Conservation (phyloP, 805 yeast genomes). For the Brettanomyces anomalus region DNA sequence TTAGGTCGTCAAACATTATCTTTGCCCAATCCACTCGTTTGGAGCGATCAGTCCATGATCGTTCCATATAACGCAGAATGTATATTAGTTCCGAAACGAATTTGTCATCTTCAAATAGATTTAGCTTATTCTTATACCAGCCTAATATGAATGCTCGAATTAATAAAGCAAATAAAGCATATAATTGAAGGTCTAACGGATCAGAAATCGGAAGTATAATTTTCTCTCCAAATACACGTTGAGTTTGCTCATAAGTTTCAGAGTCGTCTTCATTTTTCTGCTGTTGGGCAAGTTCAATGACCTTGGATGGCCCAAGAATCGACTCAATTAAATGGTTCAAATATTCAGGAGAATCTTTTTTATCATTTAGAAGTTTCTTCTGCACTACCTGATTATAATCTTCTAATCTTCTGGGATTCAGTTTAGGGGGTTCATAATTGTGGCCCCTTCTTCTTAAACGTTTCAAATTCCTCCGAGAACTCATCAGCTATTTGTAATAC, state of each 20-base stretch:
- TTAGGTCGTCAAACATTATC: conserved; percentile 36
- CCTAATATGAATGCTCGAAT: conserved; percentile 36
- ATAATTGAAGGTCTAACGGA: conserved; percentile 34
- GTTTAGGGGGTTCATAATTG: no score
- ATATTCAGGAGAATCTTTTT: conserved; percentile 18
- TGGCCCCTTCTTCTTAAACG: no score
- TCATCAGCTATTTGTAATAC: no score
- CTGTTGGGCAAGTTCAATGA: not conserved
- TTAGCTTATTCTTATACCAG: conserved; percentile 28
- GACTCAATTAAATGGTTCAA: conserved; percentile 10
- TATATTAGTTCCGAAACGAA: conserved; percentile 32
- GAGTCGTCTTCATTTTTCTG: not conserved
- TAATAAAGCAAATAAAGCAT: conserved; percentile 37
- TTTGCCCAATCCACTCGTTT: conserved; percentile 24
- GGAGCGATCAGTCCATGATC: not conserved
- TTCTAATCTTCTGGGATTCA: no score
- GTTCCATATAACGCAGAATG: conserved; percentile 15
- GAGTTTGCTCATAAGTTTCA: not conserved
- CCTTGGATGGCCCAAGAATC: not conserved
- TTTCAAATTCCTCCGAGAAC: no score
- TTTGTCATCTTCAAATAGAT: conserved; percentile 28
- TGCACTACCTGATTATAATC: no score
- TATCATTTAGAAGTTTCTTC: no score
- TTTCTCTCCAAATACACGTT: not conserved
- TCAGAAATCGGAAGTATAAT: not conserved